Evolutionary conservation across 73 alveolate genomes (phyloP).

Genomic region (Tetrahymena borealis): DNA sequence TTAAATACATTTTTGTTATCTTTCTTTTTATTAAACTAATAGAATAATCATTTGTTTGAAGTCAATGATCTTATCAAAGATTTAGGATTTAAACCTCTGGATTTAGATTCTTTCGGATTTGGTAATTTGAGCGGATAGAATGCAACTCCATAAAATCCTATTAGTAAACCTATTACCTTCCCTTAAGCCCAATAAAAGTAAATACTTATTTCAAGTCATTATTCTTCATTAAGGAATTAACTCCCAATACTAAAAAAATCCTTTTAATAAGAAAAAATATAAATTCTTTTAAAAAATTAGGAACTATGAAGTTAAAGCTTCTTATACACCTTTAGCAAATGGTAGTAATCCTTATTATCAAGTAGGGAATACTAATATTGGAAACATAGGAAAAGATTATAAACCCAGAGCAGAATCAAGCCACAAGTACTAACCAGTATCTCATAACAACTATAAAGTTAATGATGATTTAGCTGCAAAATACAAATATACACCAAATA

Average conservation of each 20-base stretch:
- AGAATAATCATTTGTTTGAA: neutral
- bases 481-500: neutral
- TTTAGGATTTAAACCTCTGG: neutral
- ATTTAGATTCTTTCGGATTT: neutral
- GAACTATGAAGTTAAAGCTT: neutral
- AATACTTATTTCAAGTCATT: no score
- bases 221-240: no score
- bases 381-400: neutral
- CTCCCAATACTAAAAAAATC: no score
- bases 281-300: no score
- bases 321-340: neutral
- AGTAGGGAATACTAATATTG: neutral
- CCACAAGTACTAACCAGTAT: neutral
- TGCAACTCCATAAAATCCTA: neutral
- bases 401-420: neutral
- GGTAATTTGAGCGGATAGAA: neutral
- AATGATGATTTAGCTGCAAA: neutral
- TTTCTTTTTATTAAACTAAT: neutral
- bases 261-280: no score
- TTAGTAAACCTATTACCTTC: neutral
- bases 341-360: neutral
- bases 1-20: neutral
- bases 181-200: neutral
- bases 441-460: neutral
- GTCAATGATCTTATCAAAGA: neutral